phyloP scores from a whole-genome alignment of 2,329 filamentous ascomycete species.

The Harringtonia aguacate region DNA sequence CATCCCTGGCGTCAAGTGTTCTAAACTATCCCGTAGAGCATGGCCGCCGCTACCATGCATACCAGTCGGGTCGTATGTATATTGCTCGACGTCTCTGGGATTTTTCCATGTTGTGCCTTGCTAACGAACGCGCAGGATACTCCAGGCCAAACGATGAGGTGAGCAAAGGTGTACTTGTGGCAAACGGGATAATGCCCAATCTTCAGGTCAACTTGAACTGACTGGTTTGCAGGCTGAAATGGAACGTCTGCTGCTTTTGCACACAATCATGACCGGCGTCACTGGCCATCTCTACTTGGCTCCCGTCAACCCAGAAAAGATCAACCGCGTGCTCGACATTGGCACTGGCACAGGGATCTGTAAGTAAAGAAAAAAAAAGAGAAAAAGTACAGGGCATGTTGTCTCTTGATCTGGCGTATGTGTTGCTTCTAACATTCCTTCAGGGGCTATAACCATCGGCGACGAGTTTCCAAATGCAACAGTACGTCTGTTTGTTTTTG shows the following conservation, averaged over 20 bases:
- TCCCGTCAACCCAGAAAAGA: slow-evolving; percentile 4
- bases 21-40: slow-evolving; percentile 20
- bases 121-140: slow-evolving; percentile 14
- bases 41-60: slow-evolving; percentile 26
- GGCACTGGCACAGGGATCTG: slow-evolving; percentile 9
- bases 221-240: too few species aligned
- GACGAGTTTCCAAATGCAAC: slow-evolving; percentile 6
- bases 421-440: not conserved
- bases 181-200: too few species aligned
- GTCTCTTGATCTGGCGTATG: not conserved
- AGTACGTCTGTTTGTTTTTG: not conserved
- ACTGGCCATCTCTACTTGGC: slow-evolving; percentile 2
- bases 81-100: not conserved
- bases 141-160: slow-evolving; percentile 26
- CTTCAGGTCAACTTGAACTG: too few species aligned
- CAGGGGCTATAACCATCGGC: slow-evolving; percentile 7
- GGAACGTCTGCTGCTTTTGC: slow-evolving; percentile 9
- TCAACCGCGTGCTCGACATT: slow-evolving; percentile 7
- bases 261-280: slow-evolving; percentile 3
- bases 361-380: not conserved
- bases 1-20: slow-evolving; percentile 18
- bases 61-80: slow-evolving; percentile 20
- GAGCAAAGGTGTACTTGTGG: too few species aligned
- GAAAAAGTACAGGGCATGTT: too few species aligned
- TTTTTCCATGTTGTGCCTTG: not conserved